Evolutionary conservation across 257 asterid genomes (phyloP).

Genomic region (Prunella vulgaris): DNA sequence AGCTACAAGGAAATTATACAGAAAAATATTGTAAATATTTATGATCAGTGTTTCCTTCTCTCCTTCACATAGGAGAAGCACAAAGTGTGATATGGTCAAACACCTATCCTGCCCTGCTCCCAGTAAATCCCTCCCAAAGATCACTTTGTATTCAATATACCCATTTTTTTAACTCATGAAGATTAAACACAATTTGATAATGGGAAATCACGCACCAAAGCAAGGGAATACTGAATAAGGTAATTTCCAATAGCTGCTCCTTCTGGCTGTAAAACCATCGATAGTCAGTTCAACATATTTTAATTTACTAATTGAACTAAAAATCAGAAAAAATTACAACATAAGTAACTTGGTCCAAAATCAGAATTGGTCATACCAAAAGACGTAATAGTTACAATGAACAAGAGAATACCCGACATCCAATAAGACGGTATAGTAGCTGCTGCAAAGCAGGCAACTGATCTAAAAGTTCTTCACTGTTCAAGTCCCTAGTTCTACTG

Average conservation of each 20-base stretch:
- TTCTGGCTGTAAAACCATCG: slow-evolving; percentile 63
- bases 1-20: not conserved
- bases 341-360: not conserved
- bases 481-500: slow-evolving; percentile 82
- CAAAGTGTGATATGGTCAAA: not conserved
- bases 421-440: slow-evolving; percentile 77
- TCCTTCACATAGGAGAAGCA: not conserved
- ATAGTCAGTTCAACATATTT: no score
- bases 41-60: not conserved
- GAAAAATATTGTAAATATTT: no score
- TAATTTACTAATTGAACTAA: not conserved
- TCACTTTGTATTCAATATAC: not conserved
- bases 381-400: not conserved
- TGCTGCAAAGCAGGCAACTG: slow-evolving; percentile 93
- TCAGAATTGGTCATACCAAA: not conserved
- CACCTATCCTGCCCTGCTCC: not conserved
- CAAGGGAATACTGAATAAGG: slow-evolving; percentile 83
- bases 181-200: slow-evolving; percentile 5
- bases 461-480: slow-evolving; percentile 74
- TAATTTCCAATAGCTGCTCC: slow-evolving; percentile 82
- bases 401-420: slow-evolving; percentile 70
- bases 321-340: not conserved
- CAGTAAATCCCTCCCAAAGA: not conserved
- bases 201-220: slow-evolving; percentile 58
- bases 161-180: not conserved